These are phyloP conservation scores for Cutaneotrichosporon sp. DNA, from an alignment of 1,284 basidiomycete species.

Conservation along the genomic window DNA sequence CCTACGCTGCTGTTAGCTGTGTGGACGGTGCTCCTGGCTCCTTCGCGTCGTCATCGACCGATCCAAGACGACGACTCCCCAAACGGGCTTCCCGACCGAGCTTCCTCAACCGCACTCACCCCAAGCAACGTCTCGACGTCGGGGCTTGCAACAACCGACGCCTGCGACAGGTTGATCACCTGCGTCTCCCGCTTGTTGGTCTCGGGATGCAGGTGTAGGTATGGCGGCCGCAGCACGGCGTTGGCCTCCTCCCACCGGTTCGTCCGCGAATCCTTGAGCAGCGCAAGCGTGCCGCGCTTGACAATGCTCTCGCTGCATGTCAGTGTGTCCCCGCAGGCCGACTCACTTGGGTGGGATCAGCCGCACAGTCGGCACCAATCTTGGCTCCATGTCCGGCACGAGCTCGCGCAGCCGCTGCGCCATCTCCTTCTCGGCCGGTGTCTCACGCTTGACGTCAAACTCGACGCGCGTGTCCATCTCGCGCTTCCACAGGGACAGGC, in stretches of 20 bases:
- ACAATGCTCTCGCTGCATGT: slow-evolving; percentile 69
- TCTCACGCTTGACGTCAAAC: slow-evolving; percentile 55
- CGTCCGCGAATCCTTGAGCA: slow-evolving; percentile 74
- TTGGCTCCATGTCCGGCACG: slow-evolving; percentile 53
- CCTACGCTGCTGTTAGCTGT: slow-evolving; percentile 62
- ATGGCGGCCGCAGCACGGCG: slow-evolving; percentile 92
- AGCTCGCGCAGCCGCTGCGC: slow-evolving; percentile 57
- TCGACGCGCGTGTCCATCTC: slow-evolving; percentile 72
- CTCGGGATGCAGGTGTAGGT: slow-evolving; percentile 80
- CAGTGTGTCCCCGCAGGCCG: background rate
- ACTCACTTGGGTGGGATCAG: slow-evolving; percentile 12
- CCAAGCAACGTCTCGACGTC: slow-evolving; percentile 83
- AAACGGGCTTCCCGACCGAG: background rate
- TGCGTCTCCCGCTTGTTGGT: slow-evolving; percentile 78
- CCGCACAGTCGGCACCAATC: slow-evolving; percentile 42
- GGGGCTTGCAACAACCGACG: slow-evolving; percentile 81
- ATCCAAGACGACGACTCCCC: background rate
- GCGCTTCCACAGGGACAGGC: slow-evolving; percentile 76
- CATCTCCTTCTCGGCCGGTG: slow-evolving; percentile 56
- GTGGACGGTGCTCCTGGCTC: background rate
- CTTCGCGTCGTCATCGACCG: background rate
- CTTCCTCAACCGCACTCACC: slow-evolving; percentile 58
- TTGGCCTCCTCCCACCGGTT: slow-evolving; percentile 80
- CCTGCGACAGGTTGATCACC: slow-evolving; percentile 78
- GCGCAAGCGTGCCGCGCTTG: slow-evolving; percentile 77